phyloP scores from a whole-genome alignment of 352 stramenopile species.

The Blastocystis sp. region DNA sequence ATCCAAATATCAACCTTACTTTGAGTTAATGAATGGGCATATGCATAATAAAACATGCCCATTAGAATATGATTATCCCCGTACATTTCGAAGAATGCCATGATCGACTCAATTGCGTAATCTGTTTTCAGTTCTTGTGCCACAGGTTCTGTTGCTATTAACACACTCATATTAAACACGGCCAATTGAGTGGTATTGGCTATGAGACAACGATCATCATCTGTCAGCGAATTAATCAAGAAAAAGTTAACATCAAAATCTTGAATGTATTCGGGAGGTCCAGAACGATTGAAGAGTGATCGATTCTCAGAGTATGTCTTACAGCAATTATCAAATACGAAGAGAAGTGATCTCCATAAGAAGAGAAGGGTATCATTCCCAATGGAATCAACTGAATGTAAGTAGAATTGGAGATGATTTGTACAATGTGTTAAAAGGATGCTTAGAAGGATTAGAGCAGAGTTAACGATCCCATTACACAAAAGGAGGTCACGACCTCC shows the following conservation, averaged over 20 bases:
- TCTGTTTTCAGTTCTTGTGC: neutral
- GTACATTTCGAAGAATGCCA: neutral
- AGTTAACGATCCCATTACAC: conserved; percentile 36
- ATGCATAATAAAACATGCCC: conserved; percentile 5
- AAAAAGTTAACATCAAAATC: neutral
- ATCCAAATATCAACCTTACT: neutral
- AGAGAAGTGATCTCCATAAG: conserved; percentile 1
- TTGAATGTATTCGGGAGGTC: neutral
- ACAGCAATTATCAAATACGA: neutral
- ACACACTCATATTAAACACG: neutral
- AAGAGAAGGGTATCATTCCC: neutral
- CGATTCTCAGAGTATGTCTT: neutral
- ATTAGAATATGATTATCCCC: neutral
- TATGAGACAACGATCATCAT: neutral
- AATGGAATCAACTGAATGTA: neutral
- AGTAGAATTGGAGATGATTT: neutral
- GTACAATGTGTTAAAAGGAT: neutral
- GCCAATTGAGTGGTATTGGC: neutral
- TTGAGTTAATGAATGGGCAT: neutral
- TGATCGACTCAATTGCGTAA: conserved; percentile 6
- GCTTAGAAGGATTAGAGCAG: conserved; percentile 6
- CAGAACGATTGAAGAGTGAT: neutral
- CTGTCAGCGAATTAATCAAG: neutral
- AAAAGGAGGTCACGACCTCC: neutral
- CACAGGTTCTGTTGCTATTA: neutral